Percentiles rank a stretch among this genome's conserved stretches.
Conservation (phyloP, 2,329 filamentous ascomycete genomes). For the Fusarium lateritium region DNA sequence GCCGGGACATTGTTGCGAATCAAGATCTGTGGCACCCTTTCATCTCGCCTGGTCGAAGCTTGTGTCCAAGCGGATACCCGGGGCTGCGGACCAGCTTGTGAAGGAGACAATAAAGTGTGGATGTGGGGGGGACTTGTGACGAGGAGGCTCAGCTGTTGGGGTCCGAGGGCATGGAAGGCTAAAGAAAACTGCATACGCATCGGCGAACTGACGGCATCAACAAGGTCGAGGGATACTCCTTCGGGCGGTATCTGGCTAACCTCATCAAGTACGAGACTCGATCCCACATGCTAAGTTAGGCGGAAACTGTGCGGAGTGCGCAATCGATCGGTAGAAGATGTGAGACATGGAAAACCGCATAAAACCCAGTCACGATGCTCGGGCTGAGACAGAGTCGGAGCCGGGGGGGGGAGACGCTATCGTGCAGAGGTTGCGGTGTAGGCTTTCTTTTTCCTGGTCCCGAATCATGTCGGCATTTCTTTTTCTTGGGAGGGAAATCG, state of each 20-base stretch:
- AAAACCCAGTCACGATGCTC: conserved; percentile 42
- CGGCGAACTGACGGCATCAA: conserved; percentile 33
- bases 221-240: conserved; percentile 9
- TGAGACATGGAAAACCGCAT: conserved; percentile 46
- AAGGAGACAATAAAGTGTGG: conserved; percentile 32
- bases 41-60: conserved; percentile 57
- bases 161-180: conserved; percentile 29
- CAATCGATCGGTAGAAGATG: conserved; percentile 46
- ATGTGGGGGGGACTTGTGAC: conserved; percentile 37
- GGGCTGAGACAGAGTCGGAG: conserved; percentile 37
- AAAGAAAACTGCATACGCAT: conserved; percentile 25
- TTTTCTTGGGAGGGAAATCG: conserved; percentile 25
- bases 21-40: conserved; percentile 59
- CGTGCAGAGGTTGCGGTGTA: conserved; percentile 41
- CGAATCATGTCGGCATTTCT: conserved; percentile 42
- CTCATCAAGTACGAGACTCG: conserved; percentile 22
- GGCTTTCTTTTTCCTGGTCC: conserved; percentile 39
- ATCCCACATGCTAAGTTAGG: conserved; percentile 33
- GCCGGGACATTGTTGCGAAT: conserved; percentile 55
- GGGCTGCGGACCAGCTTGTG: conserved; percentile 36
- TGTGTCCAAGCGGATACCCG: conserved; percentile 45
- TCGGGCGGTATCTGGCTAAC: conserved; percentile 19
- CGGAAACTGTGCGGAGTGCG: conserved; percentile 43
- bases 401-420: conserved; percentile 15
- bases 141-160: conserved; percentile 41